A percentile compares a stretch with the other conserved stretches of the same genome.
Conservation (phyloP, 495 filamentous ascomycete species). For the Penicillium psychrofluorescens region DNA sequence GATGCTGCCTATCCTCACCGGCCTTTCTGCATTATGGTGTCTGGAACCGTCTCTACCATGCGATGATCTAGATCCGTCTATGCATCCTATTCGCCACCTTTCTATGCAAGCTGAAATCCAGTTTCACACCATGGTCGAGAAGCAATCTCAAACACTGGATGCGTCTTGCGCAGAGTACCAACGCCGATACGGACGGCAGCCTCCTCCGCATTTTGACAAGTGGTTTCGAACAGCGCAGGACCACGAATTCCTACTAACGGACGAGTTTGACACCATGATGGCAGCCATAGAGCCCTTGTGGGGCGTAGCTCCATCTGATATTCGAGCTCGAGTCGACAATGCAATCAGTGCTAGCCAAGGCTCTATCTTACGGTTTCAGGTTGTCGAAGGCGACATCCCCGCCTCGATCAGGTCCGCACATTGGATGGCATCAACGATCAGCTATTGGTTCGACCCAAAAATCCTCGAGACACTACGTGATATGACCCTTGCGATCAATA, state of each 20-base stretch:
- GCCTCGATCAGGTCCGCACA: too few species aligned
- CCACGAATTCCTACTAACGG: conserved; percentile 49
- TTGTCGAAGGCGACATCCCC: too few species aligned
- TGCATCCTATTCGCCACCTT: background rate
- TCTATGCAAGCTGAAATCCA: background rate
- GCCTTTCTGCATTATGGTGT: too few species aligned
- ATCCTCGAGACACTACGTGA: conserved; percentile 45
- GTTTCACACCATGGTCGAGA: conserved; percentile 3
- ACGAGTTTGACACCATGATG: conserved; percentile 48
- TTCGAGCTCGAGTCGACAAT: conserved; percentile 6
- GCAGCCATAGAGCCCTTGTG: conserved; percentile 58
- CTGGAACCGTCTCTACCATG: too few species aligned
- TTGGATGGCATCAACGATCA: too few species aligned
- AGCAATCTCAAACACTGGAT: conserved; percentile 2
- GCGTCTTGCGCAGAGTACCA: conserved; percentile 35
- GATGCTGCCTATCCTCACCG: too few species aligned
- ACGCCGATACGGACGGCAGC: conserved; percentile 46
- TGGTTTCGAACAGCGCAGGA: conserved; percentile 58
- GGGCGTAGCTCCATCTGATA: conserved; percentile 4
- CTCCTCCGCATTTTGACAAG: conserved; percentile 57
- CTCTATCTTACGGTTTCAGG: too few species aligned
- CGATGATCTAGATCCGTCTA: too few species aligned
- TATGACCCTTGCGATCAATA: conserved; percentile 70
- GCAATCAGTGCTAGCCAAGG: background rate
- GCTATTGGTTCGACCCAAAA: too few species aligned